Percentiles rank a stretch among this genome's conserved stretches.
Conservation (phyloP, 2,329 filamentous ascomycete species). For the Xylaria sp. region DNA sequence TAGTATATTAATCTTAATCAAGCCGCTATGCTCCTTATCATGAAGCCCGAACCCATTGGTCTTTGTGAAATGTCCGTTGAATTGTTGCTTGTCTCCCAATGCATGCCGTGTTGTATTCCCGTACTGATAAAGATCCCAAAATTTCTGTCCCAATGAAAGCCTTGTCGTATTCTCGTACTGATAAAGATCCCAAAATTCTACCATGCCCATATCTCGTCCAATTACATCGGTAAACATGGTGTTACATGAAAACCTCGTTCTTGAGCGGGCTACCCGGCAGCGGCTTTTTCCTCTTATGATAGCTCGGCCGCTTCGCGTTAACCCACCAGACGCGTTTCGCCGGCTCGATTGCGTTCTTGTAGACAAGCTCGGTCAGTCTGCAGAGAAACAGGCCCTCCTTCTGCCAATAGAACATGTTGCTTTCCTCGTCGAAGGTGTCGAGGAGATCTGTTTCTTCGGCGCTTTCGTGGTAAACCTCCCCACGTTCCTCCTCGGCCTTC, state of each 20-base stretch:
- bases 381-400: conserved; percentile 20
- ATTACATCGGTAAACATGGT: background rate
- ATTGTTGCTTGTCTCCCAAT: background rate
- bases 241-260: background rate
- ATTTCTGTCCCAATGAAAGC: no score
- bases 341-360: background rate
- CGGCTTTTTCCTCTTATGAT: background rate
- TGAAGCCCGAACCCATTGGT: no score
- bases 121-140: background rate
- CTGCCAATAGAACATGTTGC: conserved; percentile 16
- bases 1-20: conserved; percentile 21
- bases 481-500: no score
- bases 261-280: background rate
- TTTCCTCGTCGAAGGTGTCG: background rate
- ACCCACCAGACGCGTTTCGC: background rate
- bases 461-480: no score
- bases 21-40: conserved; percentile 1
- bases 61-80: background rate
- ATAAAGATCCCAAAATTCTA: background rate
- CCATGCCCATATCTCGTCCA: background rate
- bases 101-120: background rate
- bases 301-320: background rate
- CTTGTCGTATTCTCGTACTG: background rate
- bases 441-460: background rate
- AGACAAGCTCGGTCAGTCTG: background rate